Conservation (phyloP, 805 yeast genomes). For the Tetrapisispora iriomotensis region DNA sequence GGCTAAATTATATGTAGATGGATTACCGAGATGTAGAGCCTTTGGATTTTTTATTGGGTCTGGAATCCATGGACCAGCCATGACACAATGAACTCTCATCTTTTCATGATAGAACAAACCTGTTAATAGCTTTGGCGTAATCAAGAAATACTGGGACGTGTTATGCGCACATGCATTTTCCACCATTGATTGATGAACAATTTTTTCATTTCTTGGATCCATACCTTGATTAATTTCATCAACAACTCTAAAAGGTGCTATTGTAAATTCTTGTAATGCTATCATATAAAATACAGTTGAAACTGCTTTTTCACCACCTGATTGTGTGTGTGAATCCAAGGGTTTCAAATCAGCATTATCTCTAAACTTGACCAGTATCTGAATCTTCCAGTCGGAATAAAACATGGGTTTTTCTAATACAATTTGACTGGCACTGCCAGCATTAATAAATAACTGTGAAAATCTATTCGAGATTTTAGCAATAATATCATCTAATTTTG, state of each 20-base stretch:
- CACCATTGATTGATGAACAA: constrained; percentile 78
- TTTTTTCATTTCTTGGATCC: constrained; percentile 88
- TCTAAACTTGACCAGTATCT: constrained; percentile 78
- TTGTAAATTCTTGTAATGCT: constrained; percentile 79
- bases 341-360: constrained; percentile 60
- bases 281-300: constrained; percentile 85
- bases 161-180: constrained; percentile 61
- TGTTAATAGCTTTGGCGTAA: constrained; percentile 84
- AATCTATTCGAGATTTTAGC: constrained; percentile 52
- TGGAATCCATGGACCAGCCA: constrained; percentile 45
- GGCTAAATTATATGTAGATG: constrained; percentile 18
- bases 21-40: constrained; percentile 30
- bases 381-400: constrained; percentile 74
- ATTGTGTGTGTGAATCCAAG: constrained; percentile 79
- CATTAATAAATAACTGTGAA: constrained; percentile 52
- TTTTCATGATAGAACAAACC: constrained; percentile 64
- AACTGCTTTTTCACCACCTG: constrained; percentile 97
- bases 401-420: constrained; percentile 37
- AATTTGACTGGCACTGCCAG: constrained; percentile 85
- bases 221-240: constrained; percentile 99
- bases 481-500: constrained; percentile 45
- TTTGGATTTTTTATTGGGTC: constrained; percentile 27
- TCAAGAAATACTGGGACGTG: constrained; percentile 76
- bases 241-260: constrained; percentile 87
- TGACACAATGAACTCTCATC: constrained; percentile 81